These are phyloP conservation scores for Rhododendron kiyosumense DNA, from an alignment of 148 eudicot genomes.

Conservation along the genomic window DNA sequence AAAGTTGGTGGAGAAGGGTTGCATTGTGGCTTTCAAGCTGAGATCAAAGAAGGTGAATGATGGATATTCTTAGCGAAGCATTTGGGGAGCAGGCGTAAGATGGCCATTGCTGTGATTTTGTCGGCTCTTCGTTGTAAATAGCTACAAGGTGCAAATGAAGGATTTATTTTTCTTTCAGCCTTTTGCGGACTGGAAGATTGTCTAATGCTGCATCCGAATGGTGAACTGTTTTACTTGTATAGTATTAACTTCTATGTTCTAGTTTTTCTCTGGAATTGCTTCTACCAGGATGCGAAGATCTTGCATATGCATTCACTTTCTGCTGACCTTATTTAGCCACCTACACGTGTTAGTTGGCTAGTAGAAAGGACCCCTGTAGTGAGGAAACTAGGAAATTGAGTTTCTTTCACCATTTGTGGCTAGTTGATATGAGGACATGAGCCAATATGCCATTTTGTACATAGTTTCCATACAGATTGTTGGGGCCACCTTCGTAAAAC, in stretches of 20 bases:
- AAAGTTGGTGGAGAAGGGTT: not conserved
- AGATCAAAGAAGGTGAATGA: not conserved
- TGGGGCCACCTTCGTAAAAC: not conserved
- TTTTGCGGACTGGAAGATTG: not conserved
- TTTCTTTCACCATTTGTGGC: not conserved
- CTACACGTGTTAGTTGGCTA: not conserved
- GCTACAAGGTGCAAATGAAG: too few relatives aligned
- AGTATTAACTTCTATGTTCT: not conserved
- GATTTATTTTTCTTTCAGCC: not conserved
- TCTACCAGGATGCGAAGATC: not conserved
- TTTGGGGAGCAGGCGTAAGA: conserved; percentile 13
- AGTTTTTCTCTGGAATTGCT: not conserved
- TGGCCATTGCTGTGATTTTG: conserved; percentile 10
- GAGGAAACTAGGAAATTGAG: not conserved
- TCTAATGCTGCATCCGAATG: not conserved
- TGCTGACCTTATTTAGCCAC: not conserved
- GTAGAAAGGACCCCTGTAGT: not conserved
- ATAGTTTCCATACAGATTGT: not conserved
- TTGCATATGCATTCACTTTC: not conserved
- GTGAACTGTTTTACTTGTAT: not conserved
- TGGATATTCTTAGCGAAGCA: conserved; percentile 4
- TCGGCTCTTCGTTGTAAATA: not conserved
- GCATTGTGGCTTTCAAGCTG: not conserved
- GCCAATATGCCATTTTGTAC: not conserved
- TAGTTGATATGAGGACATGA: not conserved